phyloP scores from a whole-genome alignment of 768 basidiomycete genomes.

The Tremella yokohamensis region DNA sequence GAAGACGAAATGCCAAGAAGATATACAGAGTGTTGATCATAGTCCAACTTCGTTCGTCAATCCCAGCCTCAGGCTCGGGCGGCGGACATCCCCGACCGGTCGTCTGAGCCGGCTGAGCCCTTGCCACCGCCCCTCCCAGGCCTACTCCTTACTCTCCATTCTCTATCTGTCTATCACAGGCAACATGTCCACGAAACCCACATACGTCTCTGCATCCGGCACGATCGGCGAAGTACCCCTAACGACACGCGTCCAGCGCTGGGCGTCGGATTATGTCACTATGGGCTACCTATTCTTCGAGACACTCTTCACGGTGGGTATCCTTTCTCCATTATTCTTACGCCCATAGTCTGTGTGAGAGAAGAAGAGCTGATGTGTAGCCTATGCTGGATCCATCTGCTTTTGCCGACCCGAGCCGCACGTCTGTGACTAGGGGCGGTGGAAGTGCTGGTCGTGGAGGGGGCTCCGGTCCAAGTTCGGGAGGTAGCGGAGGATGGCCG shows the following conservation, averaged over 20 bases:
- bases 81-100: conserved; percentile 2
- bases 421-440: conserved; percentile 4
- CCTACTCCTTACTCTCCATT: background rate
- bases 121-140: background rate
- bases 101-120: background rate
- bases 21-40: too few relatives aligned
- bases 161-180: background rate
- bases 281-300: conserved; percentile 38
- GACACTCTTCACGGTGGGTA: conserved; percentile 40
- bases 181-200: conserved; percentile 31
- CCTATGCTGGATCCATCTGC: conserved; percentile 36
- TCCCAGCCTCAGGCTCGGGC: too few relatives aligned
- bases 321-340: background rate
- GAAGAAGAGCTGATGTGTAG: conserved; percentile 10
- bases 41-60: too few relatives aligned
- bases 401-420: conserved; percentile 29
- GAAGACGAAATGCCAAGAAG: too few relatives aligned
- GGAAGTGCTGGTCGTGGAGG: conserved; percentile 7
- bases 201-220: conserved; percentile 39
- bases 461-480: conserved; percentile 8
- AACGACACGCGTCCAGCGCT: conserved; percentile 16
- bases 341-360: background rate
- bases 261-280: conserved; percentile 11
- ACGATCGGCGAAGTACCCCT: conserved; percentile 30
- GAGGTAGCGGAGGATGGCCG: conserved; percentile 15